Evolutionary conservation across 345 rosid genomes (phyloP).

Genomic region (Eucalyptus pauciflora): DNA sequence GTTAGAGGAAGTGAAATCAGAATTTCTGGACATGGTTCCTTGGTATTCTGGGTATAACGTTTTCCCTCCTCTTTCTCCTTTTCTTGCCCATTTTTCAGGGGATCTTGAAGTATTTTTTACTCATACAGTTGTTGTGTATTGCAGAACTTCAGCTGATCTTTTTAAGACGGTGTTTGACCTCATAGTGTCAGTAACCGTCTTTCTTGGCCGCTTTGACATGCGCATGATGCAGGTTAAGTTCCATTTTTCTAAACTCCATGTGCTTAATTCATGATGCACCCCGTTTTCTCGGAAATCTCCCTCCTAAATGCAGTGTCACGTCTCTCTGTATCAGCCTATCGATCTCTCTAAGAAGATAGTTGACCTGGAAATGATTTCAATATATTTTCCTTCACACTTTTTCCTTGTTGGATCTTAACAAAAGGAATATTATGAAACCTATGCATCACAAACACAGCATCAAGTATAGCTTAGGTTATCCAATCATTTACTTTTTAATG

Average conservation of each 20-base stretch:
- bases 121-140: constrained; percentile 10
- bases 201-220: constrained; percentile 99
- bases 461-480: neutral
- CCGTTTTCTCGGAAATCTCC: neutral
- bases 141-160: constrained; percentile 97
- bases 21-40: constrained; percentile 96
- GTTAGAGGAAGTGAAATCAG: neutral
- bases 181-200: constrained; percentile 81
- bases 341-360: neutral
- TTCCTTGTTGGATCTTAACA: neutral
- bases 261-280: neutral
- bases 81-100: neutral
- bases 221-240: constrained; percentile 91
- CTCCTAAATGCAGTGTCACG: neutral
- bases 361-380: neutral
- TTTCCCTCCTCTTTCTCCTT: neutral
- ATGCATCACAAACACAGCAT: neutral
- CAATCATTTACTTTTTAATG: neutral
- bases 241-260: neutral
- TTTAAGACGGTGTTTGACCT: constrained; percentile 97
- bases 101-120: neutral
- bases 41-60: constrained; percentile 93
- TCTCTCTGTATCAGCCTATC: neutral
- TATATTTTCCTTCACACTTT: neutral
- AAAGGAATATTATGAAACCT: neutral